Conservation (phyloP, 106 monocot genomes). For the Dendrobium huoshanense region DNA sequence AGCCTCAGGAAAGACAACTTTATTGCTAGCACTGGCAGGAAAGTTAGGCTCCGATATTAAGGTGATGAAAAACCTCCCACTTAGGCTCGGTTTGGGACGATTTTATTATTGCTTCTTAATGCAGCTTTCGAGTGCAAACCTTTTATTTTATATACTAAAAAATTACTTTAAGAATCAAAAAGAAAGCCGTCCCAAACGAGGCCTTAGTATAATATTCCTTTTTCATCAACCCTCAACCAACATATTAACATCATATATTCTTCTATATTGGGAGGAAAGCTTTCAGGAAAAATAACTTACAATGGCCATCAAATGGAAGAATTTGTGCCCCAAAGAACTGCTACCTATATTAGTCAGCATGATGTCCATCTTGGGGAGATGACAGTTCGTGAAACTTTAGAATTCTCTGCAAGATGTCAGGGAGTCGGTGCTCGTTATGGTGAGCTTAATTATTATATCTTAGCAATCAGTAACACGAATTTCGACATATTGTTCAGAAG, state of each 20-base stretch:
- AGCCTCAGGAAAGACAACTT: constrained; percentile 4
- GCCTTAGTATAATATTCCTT: no score
- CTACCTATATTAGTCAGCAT: constrained; percentile 3
- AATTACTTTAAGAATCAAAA: no score
- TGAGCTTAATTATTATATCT: neutral
- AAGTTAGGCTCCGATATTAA: neutral
- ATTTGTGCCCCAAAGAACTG: constrained; percentile 9
- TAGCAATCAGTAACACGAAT: neutral
- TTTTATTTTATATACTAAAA: no score
- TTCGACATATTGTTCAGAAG: neutral
- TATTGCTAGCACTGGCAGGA: constrained; percentile 4
- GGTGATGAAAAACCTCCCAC: neutral
- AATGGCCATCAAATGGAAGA: constrained; percentile 6
- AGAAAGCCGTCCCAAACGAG: no score
- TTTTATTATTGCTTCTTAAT: no score
- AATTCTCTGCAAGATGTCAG: constrained; percentile 12
- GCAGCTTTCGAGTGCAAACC: no score
- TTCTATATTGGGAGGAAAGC: neutral
- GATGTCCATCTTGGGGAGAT: constrained; percentile 9
- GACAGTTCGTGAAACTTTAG: constrained; percentile 8
- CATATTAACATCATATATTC: neutral
- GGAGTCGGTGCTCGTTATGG: constrained; percentile 8
- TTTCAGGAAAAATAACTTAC: constrained; percentile 10
- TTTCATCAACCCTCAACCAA: neutral
- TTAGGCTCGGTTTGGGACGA: no score